These are phyloP conservation scores for Polygonum maritimum DNA, from an alignment of 148 eudicot species.

Conservation along the genomic window DNA sequence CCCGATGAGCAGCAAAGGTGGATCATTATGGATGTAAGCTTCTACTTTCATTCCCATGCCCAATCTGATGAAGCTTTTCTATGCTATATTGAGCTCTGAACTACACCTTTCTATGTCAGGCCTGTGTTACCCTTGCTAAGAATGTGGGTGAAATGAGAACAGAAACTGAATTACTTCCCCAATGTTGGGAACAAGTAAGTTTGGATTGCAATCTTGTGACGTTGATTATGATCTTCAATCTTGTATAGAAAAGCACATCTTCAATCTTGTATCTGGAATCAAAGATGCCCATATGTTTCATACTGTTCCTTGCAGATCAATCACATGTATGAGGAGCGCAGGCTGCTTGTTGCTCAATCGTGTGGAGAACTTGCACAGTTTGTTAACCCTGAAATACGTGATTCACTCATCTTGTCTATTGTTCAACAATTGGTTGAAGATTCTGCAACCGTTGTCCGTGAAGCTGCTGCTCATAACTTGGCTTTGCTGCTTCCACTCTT, in stretches of 20 bases:
- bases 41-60: conserved; percentile 9
- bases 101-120: conserved; percentile 32
- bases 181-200: conserved; percentile 99
- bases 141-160: conserved; percentile 95
- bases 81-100: not conserved
- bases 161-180: conserved; percentile 98
- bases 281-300: conserved; percentile 10
- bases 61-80: conserved; percentile 9
- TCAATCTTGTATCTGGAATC: not conserved
- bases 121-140: conserved; percentile 91
- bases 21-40: conserved; percentile 90
- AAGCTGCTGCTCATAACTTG: conserved; percentile 96
- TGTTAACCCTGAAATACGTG: conserved; percentile 97
- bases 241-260: conserved; percentile 11
- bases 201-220: not conserved
- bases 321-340: conserved; percentile 96
- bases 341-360: conserved; percentile 99
- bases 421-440: conserved; percentile 97
- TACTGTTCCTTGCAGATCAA: conserved; percentile 52
- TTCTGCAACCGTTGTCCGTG: conserved; percentile 93
- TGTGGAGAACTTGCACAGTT: conserved; percentile 97
- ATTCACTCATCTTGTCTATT: conserved; percentile 91
- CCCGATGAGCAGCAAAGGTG: conserved; percentile 98
- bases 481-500: conserved; percentile 97
- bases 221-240: not conserved